These are phyloP conservation scores for Aspergillus steynii DNA, from an alignment of 495 filamentous ascomycete species.

Conservation along the genomic window DNA sequence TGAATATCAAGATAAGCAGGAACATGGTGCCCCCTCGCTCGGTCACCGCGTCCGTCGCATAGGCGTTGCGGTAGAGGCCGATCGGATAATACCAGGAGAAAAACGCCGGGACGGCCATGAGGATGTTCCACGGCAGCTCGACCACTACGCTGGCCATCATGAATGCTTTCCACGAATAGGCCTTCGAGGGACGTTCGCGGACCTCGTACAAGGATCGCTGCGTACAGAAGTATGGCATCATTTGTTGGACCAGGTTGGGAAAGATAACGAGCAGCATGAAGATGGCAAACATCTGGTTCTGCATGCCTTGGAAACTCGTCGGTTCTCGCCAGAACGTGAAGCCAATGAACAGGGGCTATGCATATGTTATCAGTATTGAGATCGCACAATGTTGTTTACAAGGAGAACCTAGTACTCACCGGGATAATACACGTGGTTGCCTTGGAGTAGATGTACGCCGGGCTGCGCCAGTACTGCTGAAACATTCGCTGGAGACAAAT, in stretches of 20 bases:
- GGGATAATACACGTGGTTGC: constrained; percentile 50
- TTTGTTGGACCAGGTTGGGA: constrained; percentile 74
- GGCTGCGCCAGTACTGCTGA: constrained; percentile 88
- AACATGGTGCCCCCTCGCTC: constrained; percentile 69
- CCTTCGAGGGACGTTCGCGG: constrained; percentile 80
- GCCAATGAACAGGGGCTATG: constrained; percentile 78
- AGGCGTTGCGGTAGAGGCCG: constrained; percentile 71
- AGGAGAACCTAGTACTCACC: constrained; percentile 21
- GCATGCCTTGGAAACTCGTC: constrained; percentile 73
- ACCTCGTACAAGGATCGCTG: constrained; percentile 82
- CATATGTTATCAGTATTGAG: constrained; percentile 32
- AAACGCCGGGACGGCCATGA: constrained; percentile 69
- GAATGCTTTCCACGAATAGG: constrained; percentile 81
- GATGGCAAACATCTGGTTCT: constrained; percentile 85
- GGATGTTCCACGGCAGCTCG: constrained; percentile 73
- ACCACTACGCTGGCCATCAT: constrained; percentile 76
- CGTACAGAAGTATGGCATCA: constrained; percentile 80
- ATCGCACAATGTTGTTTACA: background rate
- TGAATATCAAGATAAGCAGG: constrained; percentile 50
- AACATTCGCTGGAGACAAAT: constrained; percentile 64
- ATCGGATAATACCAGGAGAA: constrained; percentile 82
- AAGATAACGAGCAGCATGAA: constrained; percentile 83
- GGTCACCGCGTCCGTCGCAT: constrained; percentile 51
- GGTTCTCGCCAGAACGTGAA: constrained; percentile 81
- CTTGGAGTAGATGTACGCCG: constrained; percentile 81